Conservation (phyloP, 768 basidiomycete genomes). For the Podaxis pistillaris region DNA sequence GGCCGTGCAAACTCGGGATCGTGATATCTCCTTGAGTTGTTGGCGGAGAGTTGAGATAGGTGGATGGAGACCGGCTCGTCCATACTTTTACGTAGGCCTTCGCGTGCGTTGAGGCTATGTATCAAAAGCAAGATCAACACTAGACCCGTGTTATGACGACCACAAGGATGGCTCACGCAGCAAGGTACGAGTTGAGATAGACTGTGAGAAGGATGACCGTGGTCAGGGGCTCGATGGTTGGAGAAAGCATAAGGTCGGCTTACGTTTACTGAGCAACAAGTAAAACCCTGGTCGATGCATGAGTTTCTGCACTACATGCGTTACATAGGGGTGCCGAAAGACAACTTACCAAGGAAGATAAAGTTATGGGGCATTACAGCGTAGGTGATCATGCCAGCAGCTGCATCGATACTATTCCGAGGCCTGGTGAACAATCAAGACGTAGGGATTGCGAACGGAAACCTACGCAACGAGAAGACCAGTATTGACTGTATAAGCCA, state of each 20-base stretch:
- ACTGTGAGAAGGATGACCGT: conserved; percentile 30
- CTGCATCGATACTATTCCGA: conserved; percentile 40
- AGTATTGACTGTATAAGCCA: conserved; percentile 55
- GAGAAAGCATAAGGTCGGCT: conserved; percentile 17
- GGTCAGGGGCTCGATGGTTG: neutral
- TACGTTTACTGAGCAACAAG: conserved; percentile 52
- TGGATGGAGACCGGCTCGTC: conserved; percentile 41
- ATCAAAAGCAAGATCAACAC: neutral
- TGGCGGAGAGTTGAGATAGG: conserved; percentile 34
- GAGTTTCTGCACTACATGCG: neutral
- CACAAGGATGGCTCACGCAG: conserved; percentile 27
- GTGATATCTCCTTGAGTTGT: conserved; percentile 12
- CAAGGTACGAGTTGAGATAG: conserved; percentile 57
- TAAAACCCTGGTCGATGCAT: conserved; percentile 36
- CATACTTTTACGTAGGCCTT: conserved; percentile 33
- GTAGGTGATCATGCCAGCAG: conserved; percentile 44
- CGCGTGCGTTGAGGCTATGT: conserved; percentile 45
- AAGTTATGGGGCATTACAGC: conserved; percentile 53
- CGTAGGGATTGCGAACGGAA: neutral
- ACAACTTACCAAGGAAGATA: conserved; percentile 46
- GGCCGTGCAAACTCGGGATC: conserved; percentile 17
- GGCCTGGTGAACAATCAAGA: neutral
- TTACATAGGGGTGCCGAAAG: neutral
- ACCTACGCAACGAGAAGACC: conserved; percentile 45
- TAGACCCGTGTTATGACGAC: neutral